phyloP scores from a whole-genome alignment of 352 stramenopile genomes.

The Peronospora belbahrii region DNA sequence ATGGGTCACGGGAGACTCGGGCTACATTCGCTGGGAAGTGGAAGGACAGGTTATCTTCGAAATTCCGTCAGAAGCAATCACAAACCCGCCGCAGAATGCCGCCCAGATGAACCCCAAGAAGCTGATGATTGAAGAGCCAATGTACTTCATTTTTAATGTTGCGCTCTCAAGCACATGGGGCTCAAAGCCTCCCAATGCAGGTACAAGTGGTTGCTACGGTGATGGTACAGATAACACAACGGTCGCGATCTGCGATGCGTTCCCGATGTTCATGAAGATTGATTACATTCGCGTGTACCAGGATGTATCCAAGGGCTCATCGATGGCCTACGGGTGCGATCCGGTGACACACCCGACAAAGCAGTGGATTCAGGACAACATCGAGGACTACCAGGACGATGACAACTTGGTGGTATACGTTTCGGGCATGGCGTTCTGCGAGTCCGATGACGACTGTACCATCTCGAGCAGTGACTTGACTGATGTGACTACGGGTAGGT shows the following conservation, averaged over 20 bases:
- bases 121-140: slow-evolving; percentile 87
- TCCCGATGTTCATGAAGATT: slow-evolving; percentile 65
- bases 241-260: slow-evolving; percentile 49
- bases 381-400: slow-evolving; percentile 41
- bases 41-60: slow-evolving; percentile 84
- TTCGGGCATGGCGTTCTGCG: slow-evolving; percentile 38
- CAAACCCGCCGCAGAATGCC: slow-evolving; percentile 34
- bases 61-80: slow-evolving; percentile 58
- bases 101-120: slow-evolving; percentile 55
- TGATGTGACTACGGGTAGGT: slow-evolving; percentile 25
- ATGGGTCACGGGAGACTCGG: slow-evolving; percentile 38
- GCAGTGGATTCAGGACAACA: slow-evolving; percentile 52
- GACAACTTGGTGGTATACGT: slow-evolving; percentile 41
- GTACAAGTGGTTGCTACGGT: slow-evolving; percentile 22
- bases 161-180: slow-evolving; percentile 81
- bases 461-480: slow-evolving; percentile 18
- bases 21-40: slow-evolving; percentile 56
- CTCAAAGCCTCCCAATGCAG: slow-evolving; percentile 34
- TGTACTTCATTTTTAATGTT: slow-evolving; percentile 90
- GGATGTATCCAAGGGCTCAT: slow-evolving; percentile 21
- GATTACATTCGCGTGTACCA: slow-evolving; percentile 61
- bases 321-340: slow-evolving; percentile 45
- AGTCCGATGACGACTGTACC: slow-evolving; percentile 42
- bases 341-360: slow-evolving; percentile 44
- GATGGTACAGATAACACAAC: slow-evolving; percentile 17